Evolutionary conservation across 139 green algal species (phyloP).

Genomic region (Chlorella sp.): DNA sequence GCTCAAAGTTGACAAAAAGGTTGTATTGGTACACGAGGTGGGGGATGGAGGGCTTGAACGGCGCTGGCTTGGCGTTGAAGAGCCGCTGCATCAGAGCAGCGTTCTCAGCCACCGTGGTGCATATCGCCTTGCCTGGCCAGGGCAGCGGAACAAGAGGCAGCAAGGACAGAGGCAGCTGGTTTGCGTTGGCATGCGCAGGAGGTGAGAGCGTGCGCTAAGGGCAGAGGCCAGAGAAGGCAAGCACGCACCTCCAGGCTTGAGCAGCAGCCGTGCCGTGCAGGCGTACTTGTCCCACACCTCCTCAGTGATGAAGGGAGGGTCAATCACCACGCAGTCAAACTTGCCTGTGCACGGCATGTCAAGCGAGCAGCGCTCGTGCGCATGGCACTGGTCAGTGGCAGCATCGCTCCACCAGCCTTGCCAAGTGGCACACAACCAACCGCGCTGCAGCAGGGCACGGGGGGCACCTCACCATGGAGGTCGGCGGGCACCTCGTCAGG

Average conservation of each 20-base stretch:
- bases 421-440: no score
- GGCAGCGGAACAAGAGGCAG: background rate
- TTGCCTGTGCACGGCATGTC: no score
- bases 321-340: conserved; percentile 65
- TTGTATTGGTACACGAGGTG: conserved; percentile 69
- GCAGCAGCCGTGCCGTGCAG: conserved; percentile 42
- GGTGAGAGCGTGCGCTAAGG: no score
- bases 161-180: no score
- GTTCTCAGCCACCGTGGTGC: conserved; percentile 65
- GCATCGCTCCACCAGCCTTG: no score
- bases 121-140: conserved; percentile 41
- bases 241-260: conserved; percentile 26
- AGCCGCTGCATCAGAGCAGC: conserved; percentile 40
- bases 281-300: conserved; percentile 69
- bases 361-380: no score
- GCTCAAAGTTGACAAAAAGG: conserved; percentile 52
- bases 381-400: no score
- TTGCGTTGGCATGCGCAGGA: no score
- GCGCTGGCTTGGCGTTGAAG: conserved; percentile 23
- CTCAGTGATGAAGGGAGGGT: conserved; percentile 65
- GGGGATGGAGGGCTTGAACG: conserved; percentile 66
- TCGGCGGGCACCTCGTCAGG: conserved; percentile 39
- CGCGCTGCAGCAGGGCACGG: no score
- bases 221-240: no score
- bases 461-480: no score